Evolutionary conservation across 202 grass and related monocot genomes (phyloP), one percentile per base, ranked within the genome.

Genomic region (Panicum virgatum): DNA sequence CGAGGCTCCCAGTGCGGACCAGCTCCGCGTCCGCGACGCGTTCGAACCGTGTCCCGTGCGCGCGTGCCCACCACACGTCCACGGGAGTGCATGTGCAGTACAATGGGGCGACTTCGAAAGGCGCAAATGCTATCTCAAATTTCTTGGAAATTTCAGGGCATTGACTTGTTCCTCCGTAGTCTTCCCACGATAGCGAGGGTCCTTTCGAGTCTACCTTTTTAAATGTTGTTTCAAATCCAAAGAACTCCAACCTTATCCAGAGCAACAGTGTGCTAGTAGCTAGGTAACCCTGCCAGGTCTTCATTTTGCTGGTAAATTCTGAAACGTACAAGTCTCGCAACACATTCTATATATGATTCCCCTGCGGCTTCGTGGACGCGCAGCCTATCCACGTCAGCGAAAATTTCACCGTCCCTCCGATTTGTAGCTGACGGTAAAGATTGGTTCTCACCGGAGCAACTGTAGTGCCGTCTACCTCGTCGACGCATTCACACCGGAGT

Each of bases 21-120:
- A n/a, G n/a, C n/a, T 3, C 50, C 84, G 84, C 69, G 84, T 80
- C 2, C 0, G 34, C 11, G n/a, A 40, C 72, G 77, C 30, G 76
- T 79, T 1, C 6, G 45, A 2, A 54, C 23, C 83, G 76, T 59
- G 83, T 79, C 9, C 0, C 12, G 4, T 5, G 1, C 7, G 5
- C 38, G 7, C 32, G 20, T 25, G 20, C 12, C 32, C 12, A 20
- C 30, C 36, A 43, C n/a, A 42, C 7, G 72, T 8, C 20, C 51
- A 8, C 51, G 18, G 19, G 50, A n/a, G 15, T 18, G 50, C 15
- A 20, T 20, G 2, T 54, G 22, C 8, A 4, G 52, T 20, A 53
- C 3, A 7, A 53, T 53, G n/a, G 16, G 48, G 19, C 5, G 19
- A 5, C 48, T 19, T 20, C 1, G 18, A 51, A 57, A 57, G 53